phyloP scores from a whole-genome alignment of 2,329 filamentous ascomycete species.

The Aspergillus eucalypticola region DNA sequence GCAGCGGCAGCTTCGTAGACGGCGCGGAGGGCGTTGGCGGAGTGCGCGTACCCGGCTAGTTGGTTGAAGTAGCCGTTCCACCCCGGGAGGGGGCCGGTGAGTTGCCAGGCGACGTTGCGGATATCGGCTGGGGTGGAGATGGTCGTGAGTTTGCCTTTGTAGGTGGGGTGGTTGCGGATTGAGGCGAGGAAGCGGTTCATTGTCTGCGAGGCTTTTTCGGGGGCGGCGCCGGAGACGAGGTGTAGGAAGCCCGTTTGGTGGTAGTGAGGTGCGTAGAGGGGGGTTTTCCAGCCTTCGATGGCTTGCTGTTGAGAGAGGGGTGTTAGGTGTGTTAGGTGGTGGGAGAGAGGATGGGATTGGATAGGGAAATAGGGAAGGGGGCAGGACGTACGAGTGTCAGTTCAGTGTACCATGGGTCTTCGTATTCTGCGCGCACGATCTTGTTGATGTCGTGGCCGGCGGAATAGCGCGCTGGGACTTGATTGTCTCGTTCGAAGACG shows the following conservation, averaged over 20 bases:
- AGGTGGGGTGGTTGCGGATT: slow-evolving; percentile 35
- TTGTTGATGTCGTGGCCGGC: slow-evolving; percentile 64
- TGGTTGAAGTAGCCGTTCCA: slow-evolving; percentile 63
- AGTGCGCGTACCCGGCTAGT: slow-evolving; percentile 60
- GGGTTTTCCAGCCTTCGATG: slow-evolving; percentile 55
- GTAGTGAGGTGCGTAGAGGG: slow-evolving; percentile 57
- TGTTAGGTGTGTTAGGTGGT: background rate
- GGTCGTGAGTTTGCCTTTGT: slow-evolving; percentile 43
- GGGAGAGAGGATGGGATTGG: background rate
- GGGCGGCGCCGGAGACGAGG: slow-evolving; percentile 50
- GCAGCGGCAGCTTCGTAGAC: slow-evolving; percentile 48
- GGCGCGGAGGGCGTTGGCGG: slow-evolving; percentile 53
- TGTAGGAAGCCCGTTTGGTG: slow-evolving; percentile 55
- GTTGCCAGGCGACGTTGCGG: slow-evolving; percentile 50
- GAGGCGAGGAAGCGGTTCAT: slow-evolving; percentile 46
- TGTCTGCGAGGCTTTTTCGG: slow-evolving; percentile 51
- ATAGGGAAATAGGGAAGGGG: background rate
- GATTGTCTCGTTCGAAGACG: slow-evolving; percentile 48
- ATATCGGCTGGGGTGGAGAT: slow-evolving; percentile 45
- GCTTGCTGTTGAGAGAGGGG: slow-evolving; percentile 41
- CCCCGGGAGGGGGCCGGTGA: slow-evolving; percentile 50
- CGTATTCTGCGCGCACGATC: slow-evolving; percentile 61
- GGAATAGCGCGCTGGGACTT: slow-evolving; percentile 53
- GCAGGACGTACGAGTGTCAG: slow-evolving; percentile 49
- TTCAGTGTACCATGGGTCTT: slow-evolving; percentile 58